These are phyloP conservation scores for Pseudotsuga menziesii DNA, from an alignment of 75 land plant genomes.

Conservation along the genomic window DNA sequence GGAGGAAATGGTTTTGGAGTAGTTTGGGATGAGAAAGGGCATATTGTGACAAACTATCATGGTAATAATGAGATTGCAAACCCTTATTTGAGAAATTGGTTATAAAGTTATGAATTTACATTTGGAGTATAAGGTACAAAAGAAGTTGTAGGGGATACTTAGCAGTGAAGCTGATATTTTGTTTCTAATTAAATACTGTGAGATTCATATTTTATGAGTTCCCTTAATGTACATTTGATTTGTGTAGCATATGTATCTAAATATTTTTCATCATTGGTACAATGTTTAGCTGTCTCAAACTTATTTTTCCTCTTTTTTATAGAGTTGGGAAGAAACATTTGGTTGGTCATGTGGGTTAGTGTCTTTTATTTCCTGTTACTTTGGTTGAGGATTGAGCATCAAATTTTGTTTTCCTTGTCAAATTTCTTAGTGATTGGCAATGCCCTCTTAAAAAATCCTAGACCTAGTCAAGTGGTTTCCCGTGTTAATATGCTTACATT, in stretches of 20 bases:
- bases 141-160: neutral
- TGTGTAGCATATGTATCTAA: neutral
- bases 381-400: conserved; percentile 4
- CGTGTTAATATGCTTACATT: conserved; percentile 74
- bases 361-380: neutral
- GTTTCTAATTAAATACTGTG: neutral
- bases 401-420: neutral
- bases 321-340: neutral
- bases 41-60: conserved; percentile 91
- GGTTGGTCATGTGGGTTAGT: neutral
- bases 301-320: neutral
- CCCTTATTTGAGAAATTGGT: neutral
- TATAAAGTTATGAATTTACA: neutral
- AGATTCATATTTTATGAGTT: neutral
- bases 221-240: neutral
- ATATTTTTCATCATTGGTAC: neutral
- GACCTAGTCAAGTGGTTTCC: conserved; percentile 72
- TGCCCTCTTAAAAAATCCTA: conserved; percentile 72
- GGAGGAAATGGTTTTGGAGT: conserved; percentile 98
- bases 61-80: conserved; percentile 36
- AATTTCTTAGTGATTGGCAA: conserved; percentile 69
- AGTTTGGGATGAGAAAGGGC: conserved; percentile 87
- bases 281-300: neutral
- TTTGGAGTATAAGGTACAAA: neutral
- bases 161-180: neutral